Percentiles rank a stretch among this genome's conserved stretches.
phyloP scores from a whole-genome alignment of 495 filamentous ascomycete genomes.

The Polyplosphaeria fusca region DNA sequence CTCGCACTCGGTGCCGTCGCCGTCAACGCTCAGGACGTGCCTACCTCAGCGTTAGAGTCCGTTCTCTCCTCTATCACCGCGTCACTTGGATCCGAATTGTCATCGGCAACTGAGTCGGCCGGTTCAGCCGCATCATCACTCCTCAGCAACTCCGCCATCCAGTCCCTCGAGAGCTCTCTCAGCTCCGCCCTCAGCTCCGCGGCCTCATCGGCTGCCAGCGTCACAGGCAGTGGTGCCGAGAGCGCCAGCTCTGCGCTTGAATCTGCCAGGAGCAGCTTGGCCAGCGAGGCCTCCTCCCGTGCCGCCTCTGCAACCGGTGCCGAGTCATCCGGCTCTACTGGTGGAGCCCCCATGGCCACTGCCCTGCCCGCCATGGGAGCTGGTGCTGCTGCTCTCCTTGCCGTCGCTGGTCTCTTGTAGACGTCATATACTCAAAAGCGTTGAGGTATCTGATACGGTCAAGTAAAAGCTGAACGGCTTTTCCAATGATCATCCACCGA shows the following conservation, averaged over 20 bases:
- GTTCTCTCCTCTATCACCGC: conserved; percentile 9
- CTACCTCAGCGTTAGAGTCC: too few species aligned
- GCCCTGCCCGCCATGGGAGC: conserved; percentile 21
- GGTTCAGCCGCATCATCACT: not conserved
- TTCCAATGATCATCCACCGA: not conserved
- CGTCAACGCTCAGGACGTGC: conserved; percentile 20
- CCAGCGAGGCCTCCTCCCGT: conserved; percentile 2
- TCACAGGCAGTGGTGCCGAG: not conserved
- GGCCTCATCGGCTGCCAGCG: not conserved
- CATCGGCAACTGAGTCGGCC: not conserved
- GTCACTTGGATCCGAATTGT: not conserved
- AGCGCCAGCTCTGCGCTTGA: not conserved
- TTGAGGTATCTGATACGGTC: too few species aligned
- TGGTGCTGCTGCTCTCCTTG: conserved; percentile 22
- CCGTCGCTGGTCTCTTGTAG: conserved; percentile 29
- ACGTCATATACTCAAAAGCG: not conserved
- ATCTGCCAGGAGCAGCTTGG: not conserved
- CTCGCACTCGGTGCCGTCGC: conserved; percentile 18
- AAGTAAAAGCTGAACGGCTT: too few species aligned
- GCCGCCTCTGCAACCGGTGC: conserved; percentile 3
- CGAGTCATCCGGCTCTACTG: conserved; percentile 2
- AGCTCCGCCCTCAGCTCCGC: conserved; percentile 1
- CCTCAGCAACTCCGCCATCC: not conserved
- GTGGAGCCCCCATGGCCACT: conserved; percentile 8
- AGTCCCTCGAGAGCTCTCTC: not conserved